Evolutionary conservation across 805 yeast species (phyloP).

Genomic region (Starmerella potacharoeniae): DNA sequence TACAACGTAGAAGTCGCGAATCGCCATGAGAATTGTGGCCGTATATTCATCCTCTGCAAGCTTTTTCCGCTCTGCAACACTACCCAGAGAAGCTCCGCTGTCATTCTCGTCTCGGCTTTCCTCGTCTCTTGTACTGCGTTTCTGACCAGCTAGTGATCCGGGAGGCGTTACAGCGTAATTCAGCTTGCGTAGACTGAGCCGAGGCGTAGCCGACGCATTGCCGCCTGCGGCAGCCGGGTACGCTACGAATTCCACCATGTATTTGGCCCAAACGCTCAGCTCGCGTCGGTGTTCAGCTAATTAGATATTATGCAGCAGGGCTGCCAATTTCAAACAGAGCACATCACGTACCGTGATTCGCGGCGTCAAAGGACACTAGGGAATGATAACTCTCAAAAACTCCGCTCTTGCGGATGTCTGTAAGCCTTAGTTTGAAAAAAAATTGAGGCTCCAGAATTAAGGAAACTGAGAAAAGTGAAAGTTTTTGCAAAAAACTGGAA

Average conservation of each 20-base stretch:
- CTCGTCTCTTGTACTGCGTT: neutral
- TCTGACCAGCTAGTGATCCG: neutral
- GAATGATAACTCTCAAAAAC: too few species aligned
- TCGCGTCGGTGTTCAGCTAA: neutral
- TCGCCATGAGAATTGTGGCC: neutral
- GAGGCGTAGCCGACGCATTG: neutral
- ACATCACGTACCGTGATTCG: too few species aligned
- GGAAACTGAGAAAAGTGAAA: too few species aligned
- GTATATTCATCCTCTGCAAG: neutral
- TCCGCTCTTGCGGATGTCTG: too few species aligned
- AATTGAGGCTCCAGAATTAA: too few species aligned
- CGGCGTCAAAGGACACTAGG: too few species aligned
- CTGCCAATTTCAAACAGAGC: too few species aligned
- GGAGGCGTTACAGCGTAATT: neutral
- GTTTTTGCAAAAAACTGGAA: conserved; percentile 1
- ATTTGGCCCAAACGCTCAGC: neutral
- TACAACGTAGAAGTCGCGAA: neutral
- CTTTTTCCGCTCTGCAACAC: neutral
- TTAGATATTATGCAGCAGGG: too few species aligned
- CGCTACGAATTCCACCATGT: neutral
- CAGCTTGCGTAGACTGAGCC: neutral
- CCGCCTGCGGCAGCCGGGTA: neutral
- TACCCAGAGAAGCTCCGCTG: neutral
- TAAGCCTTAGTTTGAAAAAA: too few species aligned
- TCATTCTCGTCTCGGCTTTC: neutral